Evolutionary conservation across 331 rosid species (phyloP).

Genomic region (Prunus yedoensis): DNA sequence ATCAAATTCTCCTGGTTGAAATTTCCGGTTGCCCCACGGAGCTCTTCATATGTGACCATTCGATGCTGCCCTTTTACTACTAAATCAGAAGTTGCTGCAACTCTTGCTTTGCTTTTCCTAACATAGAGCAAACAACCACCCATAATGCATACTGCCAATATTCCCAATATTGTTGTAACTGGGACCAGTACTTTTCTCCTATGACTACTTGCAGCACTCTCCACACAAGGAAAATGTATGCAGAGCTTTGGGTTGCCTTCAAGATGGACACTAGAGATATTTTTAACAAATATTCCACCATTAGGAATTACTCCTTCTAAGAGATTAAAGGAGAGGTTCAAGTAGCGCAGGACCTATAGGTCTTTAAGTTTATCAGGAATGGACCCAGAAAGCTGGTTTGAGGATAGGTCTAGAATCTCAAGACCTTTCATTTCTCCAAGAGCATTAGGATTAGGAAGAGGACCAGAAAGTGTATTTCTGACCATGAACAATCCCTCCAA

Average conservation of each 20-base stretch:
- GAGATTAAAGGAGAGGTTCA: slow-evolving; percentile 64
- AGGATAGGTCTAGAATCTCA: slow-evolving; percentile 62
- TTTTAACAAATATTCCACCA: slow-evolving; percentile 45
- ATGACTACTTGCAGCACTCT: neutral
- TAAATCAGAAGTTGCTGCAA: slow-evolving; percentile 10
- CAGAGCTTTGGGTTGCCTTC: slow-evolving; percentile 75
- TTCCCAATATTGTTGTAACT: slow-evolving; percentile 9
- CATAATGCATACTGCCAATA: slow-evolving; percentile 30
- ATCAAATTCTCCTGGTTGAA: slow-evolving; percentile 50
- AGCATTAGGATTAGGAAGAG: slow-evolving; percentile 45
- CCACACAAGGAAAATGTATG: slow-evolving; percentile 30
- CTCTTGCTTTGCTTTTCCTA: slow-evolving; percentile 24
- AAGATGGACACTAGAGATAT: slow-evolving; percentile 40
- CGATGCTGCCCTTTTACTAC: slow-evolving; percentile 37
- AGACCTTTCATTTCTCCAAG: slow-evolving; percentile 55
- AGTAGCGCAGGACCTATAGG: slow-evolving; percentile 36
- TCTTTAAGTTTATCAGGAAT: slow-evolving; percentile 60
- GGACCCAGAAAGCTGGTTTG: slow-evolving; percentile 63
- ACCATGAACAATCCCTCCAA: slow-evolving; percentile 51
- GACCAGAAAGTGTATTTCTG: slow-evolving; percentile 53
- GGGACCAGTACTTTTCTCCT: slow-evolving; percentile 20
- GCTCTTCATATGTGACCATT: slow-evolving; percentile 59
- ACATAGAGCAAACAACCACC: slow-evolving; percentile 34
- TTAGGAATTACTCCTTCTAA: slow-evolving; percentile 64
- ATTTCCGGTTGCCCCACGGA: slow-evolving; percentile 54